Evolutionary conservation across 495 filamentous ascomycete species (phyloP).

Genomic region (Aspergillus sclerotiicarbonarius): DNA sequence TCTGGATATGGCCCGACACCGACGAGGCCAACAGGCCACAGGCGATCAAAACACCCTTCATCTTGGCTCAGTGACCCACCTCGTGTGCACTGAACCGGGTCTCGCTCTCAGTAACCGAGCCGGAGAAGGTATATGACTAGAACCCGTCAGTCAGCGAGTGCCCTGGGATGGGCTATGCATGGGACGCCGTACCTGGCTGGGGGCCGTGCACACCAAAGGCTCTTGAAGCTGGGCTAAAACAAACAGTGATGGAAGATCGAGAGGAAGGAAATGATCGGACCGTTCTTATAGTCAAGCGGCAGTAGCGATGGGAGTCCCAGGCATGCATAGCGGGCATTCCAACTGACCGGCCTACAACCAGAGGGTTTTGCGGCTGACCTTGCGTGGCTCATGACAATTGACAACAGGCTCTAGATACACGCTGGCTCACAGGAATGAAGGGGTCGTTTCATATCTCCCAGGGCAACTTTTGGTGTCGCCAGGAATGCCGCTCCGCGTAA

Average conservation of each 20-base stretch:
- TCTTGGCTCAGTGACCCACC: constrained; percentile 22
- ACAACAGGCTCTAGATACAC: no score
- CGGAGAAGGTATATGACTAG: background rate
- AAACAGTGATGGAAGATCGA: background rate
- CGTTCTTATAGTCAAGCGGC: background rate
- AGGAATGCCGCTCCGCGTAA: no score
- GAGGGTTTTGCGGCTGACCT: no score
- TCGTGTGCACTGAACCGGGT: background rate
- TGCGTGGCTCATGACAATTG: no score
- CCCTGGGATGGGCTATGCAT: no score
- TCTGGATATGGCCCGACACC: constrained; percentile 46
- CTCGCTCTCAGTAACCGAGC: background rate
- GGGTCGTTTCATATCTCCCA: no score
- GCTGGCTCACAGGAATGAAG: no score
- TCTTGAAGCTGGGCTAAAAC: no score
- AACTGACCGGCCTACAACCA: background rate
- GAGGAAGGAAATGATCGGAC: background rate
- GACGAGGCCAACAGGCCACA: constrained; percentile 37
- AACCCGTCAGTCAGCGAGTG: background rate
- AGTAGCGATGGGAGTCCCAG: background rate
- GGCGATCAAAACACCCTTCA: constrained; percentile 38
- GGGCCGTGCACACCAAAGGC: no score
- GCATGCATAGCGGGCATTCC: background rate
- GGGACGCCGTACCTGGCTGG: no score
- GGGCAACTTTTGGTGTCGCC: no score